These are phyloP conservation scores for Nitzschia putrida DNA, from an alignment of 108 stramenopile species.

Conservation along the genomic window DNA sequence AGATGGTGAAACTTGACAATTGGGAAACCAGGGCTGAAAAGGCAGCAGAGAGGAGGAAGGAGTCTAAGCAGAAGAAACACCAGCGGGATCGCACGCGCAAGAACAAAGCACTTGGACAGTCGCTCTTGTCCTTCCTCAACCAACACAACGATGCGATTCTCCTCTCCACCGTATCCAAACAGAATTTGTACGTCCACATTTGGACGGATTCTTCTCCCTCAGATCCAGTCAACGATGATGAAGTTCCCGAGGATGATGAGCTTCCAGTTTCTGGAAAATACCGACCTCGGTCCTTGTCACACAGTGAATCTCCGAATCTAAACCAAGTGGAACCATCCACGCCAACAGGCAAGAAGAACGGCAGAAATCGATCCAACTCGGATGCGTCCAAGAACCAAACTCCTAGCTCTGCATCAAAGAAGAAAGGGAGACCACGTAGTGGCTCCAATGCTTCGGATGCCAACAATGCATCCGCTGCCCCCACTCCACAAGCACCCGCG, in stretches of 20 bases:
- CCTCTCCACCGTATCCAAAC: background rate
- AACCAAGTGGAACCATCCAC: background rate
- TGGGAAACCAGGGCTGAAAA: slow-evolving; percentile 30
- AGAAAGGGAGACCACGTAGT: slow-evolving; percentile 2
- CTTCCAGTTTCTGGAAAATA: slow-evolving; percentile 7
- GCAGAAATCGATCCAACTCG: slow-evolving; percentile 24
- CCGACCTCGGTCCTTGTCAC: slow-evolving; percentile 17
- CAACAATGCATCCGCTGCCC: background rate
- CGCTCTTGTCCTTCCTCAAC: slow-evolving; percentile 32
- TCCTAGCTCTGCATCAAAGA: background rate
- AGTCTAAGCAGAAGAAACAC: slow-evolving; percentile 42
- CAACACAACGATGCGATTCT: slow-evolving; percentile 10
- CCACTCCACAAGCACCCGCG: background rate
- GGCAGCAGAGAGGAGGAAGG: slow-evolving; percentile 33
- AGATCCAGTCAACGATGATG: slow-evolving; percentile 6
- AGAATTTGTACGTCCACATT: slow-evolving; percentile 11
- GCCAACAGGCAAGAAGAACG: background rate
- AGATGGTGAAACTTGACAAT: slow-evolving; percentile 29
- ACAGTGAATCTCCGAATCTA: slow-evolving; percentile 7
- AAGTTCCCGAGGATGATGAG: slow-evolving; percentile 18
- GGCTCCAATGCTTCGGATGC: slow-evolving; percentile 15
- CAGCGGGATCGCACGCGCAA: slow-evolving; percentile 22
- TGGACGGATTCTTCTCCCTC: slow-evolving; percentile 42
- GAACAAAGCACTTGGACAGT: slow-evolving; percentile 35
- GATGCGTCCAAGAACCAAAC: background rate